Conservation (phyloP, 2,329 filamentous ascomycete species). For the Neocucurbitaria cava region DNA sequence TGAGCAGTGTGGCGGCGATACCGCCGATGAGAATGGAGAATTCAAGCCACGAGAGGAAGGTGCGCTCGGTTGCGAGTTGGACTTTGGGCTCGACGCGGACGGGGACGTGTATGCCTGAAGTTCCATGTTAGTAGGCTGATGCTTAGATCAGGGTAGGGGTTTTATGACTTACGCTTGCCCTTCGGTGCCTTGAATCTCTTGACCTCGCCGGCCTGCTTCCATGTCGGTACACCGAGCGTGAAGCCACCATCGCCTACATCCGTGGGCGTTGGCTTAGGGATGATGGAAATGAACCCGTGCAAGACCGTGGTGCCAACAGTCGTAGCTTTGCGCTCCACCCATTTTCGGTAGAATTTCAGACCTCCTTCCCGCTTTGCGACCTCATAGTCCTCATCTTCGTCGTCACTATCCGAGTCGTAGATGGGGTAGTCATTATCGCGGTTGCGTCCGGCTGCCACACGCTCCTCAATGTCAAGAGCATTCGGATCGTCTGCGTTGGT, state of each 20-base stretch:
- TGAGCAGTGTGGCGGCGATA: slow-evolving; percentile 51
- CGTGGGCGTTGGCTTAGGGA: slow-evolving; percentile 52
- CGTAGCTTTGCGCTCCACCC: slow-evolving; percentile 58
- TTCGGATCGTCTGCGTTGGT: slow-evolving; percentile 49
- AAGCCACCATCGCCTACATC: slow-evolving; percentile 51
- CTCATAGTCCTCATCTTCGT: slow-evolving; percentile 76
- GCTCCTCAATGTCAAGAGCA: slow-evolving; percentile 79
- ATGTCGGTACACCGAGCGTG: slow-evolving; percentile 53
- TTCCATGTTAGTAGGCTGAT: slow-evolving; percentile 12
- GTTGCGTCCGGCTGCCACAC: slow-evolving; percentile 69
- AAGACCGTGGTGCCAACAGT: slow-evolving; percentile 49
- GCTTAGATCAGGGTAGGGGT: no score
- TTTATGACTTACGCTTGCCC: slow-evolving; percentile 66
- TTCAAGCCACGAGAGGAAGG: slow-evolving; percentile 96
- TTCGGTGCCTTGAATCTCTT: slow-evolving; percentile 73
- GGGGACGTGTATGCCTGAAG: slow-evolving; percentile 84
- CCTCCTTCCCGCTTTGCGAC: slow-evolving; percentile 79
- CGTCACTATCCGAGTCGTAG: slow-evolving; percentile 90
- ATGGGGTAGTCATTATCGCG: slow-evolving; percentile 77
- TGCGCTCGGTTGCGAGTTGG: slow-evolving; percentile 94
- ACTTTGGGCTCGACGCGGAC: slow-evolving; percentile 97
- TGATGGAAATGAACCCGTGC: slow-evolving; percentile 37
- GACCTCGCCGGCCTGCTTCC: slow-evolving; percentile 48
- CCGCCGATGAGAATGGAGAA: slow-evolving; percentile 89
- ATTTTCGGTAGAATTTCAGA: slow-evolving; percentile 72